Base-by-base conservation (phyloP, 768 basidiomycete species). In the Holtermanniella nyarrowii region DNA sequence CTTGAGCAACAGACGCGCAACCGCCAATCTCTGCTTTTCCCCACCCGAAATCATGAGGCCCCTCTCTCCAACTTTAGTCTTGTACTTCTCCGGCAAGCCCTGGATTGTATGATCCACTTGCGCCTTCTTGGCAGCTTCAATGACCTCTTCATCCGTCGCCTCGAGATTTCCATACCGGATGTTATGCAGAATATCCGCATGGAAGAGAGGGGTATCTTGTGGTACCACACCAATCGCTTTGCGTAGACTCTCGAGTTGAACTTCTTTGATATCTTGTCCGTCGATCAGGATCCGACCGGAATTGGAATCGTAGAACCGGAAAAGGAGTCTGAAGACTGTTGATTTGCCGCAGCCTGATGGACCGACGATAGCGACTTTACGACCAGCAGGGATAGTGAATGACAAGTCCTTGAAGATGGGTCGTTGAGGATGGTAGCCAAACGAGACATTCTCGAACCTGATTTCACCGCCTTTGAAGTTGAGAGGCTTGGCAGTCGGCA, bases 21-120 rank as follows among this genome's bases (percentile, higher is more conserved):
- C 87, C 2, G 95, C 95, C 60, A 99, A 72, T 46, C 95, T 74
- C 76, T 99, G 95, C 73, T 99, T 99, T 78, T 99, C 95, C 1
- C 95, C 95, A 0, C 95, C 95, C 31, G 88, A 91, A 44, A 99
- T 88, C 95, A 99, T 99, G 66, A 96, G 70, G 3, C 95, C 95
- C 39, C 95, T 75, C 73, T 99, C 95, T 0, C 95, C 95, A 21
- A 99, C 95, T 62, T 84, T 84, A 1, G 95, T 97, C 39, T 73
- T 63, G 69, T 95, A 99, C 51, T 83, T 82, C 4, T 90, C 86
- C 0, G 91, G 90, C 26, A 99, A 73, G 27, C 79, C 76, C 74
- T 78, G 74, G 50, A 99, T 79, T 2, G 87, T 82, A 13, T 83
- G 74, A 60, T 89, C 84, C 20, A 97, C 85, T 60, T 87, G 88